These are phyloP conservation scores for Chrysoporthe cubensis DNA, from an alignment of 2,329 filamentous ascomycete genomes.

Conservation along the genomic window DNA sequence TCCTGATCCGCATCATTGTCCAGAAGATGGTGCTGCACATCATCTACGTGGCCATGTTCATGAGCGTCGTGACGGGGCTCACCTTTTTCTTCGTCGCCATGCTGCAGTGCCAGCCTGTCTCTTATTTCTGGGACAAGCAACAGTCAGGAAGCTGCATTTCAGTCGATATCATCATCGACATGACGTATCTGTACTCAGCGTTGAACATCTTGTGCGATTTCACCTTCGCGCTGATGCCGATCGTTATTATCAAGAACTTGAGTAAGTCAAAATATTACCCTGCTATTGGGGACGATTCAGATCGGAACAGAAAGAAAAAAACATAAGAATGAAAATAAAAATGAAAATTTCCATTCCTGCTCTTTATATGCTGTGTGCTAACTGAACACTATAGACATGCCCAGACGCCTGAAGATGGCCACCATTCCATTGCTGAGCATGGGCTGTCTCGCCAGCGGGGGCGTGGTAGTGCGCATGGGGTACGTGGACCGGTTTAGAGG, in stretches of 20 bases:
- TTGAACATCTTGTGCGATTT: slow-evolving; percentile 55
- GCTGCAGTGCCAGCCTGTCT: slow-evolving; percentile 46
- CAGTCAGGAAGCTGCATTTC: slow-evolving; percentile 43
- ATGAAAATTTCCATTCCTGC: background rate
- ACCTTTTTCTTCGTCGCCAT: slow-evolving; percentile 47
- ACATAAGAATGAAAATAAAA: background rate
- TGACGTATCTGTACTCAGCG: slow-evolving; percentile 57
- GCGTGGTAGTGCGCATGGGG: slow-evolving; percentile 46
- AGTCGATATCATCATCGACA: slow-evolving; percentile 50
- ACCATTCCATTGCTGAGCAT: slow-evolving; percentile 58
- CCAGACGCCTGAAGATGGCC: slow-evolving; percentile 52
- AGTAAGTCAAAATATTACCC: slow-evolving; percentile 27
- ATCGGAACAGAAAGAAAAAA: background rate
- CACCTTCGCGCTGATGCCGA: slow-evolving; percentile 54
- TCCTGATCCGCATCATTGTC: slow-evolving; percentile 46
- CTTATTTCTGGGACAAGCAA: slow-evolving; percentile 45
- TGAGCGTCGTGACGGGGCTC: slow-evolving; percentile 43
- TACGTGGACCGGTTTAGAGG: slow-evolving; percentile 44
- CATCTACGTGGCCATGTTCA: slow-evolving; percentile 40
- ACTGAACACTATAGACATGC: slow-evolving; percentile 46
- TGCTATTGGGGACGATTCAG: too few species aligned
- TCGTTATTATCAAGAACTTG: slow-evolving; percentile 57
- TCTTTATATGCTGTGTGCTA: background rate
- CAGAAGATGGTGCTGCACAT: slow-evolving; percentile 39
- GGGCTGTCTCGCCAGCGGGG: slow-evolving; percentile 56